Base-by-base conservation (phyloP, 768 basidiomycete genomes). In the Lactifluus volemus region DNA sequence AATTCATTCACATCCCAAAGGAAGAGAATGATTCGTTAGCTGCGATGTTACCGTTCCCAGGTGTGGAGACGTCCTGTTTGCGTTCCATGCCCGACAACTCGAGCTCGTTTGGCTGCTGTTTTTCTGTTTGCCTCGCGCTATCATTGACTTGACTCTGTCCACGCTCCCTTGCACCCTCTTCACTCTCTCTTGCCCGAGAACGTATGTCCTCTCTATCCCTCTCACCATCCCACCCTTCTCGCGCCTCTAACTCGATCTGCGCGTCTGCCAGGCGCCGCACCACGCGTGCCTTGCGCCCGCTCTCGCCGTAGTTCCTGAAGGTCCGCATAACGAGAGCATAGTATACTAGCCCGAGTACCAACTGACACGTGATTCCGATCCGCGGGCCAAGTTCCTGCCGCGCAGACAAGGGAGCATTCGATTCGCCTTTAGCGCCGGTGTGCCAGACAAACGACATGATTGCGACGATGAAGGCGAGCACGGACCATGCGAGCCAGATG, bases 401-500 rank as follows among this genome's bases (percentile, higher is more conserved):
- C 0, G 73, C 65, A 4, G 73, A 70, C 0, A 84, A 74, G 7
- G 74, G 73, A 3, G 41, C 42, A 30, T 63, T 59, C 2, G 68
- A 66, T 49, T 86, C 80, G 12, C 69, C 42, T 1, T 73, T 72
- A 0, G 81, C 78, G 15, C 84, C 86, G 0, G 79, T 79, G 45
- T 83, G 76, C 86, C 85, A 88, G 54, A 87, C 77, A 63, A 81
- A 89, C 7, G 83, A 78, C 36, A 87, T 74, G 65, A 89, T 85
- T 12, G 84, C 75, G 3, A 77, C 67, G 61, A 85, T 70, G 70
- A 88, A 88, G 55, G 82, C 75, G 5, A 87, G 74, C 79, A 89
- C 84, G 0, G 88, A 83, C 86, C 85, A 89, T 8, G 85, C 79
- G 59, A 88, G 79, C 83, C 85, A 89, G 10, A 88, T 72, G 0